Conservation (phyloP, 2,329 filamentous ascomycete species). For the Orbilia javanica region DNA sequence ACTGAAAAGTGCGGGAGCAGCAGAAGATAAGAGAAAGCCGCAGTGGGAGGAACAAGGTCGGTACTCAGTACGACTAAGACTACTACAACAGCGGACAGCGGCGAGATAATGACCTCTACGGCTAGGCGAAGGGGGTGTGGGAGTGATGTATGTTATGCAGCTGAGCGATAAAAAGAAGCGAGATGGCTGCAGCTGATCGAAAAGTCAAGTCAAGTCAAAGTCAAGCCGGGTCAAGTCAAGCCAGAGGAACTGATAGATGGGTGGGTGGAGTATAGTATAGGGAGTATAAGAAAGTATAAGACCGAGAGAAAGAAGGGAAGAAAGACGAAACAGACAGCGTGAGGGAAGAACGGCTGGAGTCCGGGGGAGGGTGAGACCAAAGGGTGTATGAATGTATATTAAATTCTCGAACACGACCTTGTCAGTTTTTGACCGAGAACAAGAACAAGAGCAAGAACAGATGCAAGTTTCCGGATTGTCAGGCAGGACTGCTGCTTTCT, state of each 20-base stretch:
- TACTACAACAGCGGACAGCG: conserved; percentile 13
- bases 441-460: not conserved
- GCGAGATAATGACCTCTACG: conserved; percentile 10
- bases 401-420: too few species aligned
- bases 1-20: conserved; percentile 32
- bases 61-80: conserved; percentile 51
- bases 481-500: conserved; percentile 4
- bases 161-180: conserved; percentile 54
- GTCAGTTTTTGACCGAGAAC: conserved; percentile 2
- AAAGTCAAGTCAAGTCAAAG: conserved; percentile 9
- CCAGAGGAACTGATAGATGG: not conserved
- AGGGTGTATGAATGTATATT: too few species aligned
- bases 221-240: not conserved
- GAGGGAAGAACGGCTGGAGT: conserved; percentile 14
- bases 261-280: not conserved
- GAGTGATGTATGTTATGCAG: conserved; percentile 36
- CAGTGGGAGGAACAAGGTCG: conserved; percentile 21
- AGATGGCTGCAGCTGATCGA: conserved; percentile 52
- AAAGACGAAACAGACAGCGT: conserved; percentile 23
- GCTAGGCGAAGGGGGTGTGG: conserved; percentile 9
- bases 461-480: conserved; percentile 27
- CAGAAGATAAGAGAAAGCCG: conserved; percentile 41
- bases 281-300: not conserved
- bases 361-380: too few species aligned
- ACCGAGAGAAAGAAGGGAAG: not conserved